Evolutionary conservation across 768 basidiomycete species (phyloP), one percentile per base, ranked within the genome.

Genomic region (Termitomyces sp.): DNA sequence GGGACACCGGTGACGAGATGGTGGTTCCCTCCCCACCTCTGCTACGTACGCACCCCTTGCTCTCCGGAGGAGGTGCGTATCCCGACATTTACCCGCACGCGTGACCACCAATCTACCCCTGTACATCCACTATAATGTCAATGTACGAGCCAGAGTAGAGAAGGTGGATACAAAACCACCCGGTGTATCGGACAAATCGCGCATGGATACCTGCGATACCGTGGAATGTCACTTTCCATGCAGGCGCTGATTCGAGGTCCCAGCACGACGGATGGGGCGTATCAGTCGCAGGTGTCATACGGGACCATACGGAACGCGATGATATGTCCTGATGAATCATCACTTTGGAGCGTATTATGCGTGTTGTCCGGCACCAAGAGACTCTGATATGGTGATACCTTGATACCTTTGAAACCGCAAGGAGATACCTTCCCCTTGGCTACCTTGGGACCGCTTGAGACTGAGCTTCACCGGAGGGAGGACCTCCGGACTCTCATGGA

Each of bases 271-370:
- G 52, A 52, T 50, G 56, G n/a, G 22, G 50, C 31, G 45, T 52
- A 40, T 52, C 35, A 56, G 3, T 20, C n/a, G 18, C 41, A 23
- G 43, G n/a, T 39, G 12, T 38, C 46, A 49, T 32, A 25, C 15
- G 32, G 35, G 44, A 58, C 38, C 41, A 57, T 38, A 50, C 15
- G 52, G 41, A 39, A 6, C 33, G 16, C 22, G 6, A 29, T 38
- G 39, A 56, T 56, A 56, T 43, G 54, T n/a, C n/a, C 15, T 56
- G 53, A 57, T 57, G 39, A 35, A 60, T 33, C 46, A 60, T 60
- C 59, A 54, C 38, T 40, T 29, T 48, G 50, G n/a, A 48, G 10
- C 39, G 25, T 56, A n/a, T 4, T 33, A 12, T 54, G 56, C 56
- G 56, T 12, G 46, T 16, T 49, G 16, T 42, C 25, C 56, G 60